Evolutionary conservation across 495 filamentous ascomycete genomes (phyloP).

Genomic region (Chaetomium cochliodes): DNA sequence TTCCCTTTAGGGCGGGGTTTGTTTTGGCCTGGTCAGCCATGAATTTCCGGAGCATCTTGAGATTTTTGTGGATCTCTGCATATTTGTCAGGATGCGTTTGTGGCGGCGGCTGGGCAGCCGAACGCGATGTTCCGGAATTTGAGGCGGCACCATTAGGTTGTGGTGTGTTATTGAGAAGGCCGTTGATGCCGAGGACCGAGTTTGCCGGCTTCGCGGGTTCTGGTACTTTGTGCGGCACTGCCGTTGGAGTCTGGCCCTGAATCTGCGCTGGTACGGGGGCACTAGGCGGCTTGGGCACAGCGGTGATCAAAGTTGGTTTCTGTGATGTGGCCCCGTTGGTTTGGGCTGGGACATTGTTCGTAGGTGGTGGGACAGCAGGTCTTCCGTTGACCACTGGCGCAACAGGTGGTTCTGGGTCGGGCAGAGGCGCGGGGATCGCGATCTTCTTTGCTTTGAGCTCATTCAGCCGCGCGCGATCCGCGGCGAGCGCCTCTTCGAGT

Average conservation of each 20-base stretch:
- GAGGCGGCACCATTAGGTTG: conserved; percentile 20
- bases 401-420: conserved; percentile 32
- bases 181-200: conserved; percentile 9
- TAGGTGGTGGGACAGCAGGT: background rate
- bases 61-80: conserved; percentile 63
- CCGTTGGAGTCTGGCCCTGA: conserved; percentile 3
- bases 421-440: conserved; percentile 42
- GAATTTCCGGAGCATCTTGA: conserved; percentile 68
- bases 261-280: conserved; percentile 6
- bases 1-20: conserved; percentile 53
- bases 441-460: conserved; percentile 45
- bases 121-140: background rate
- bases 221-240: background rate
- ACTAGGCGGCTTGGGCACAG: conserved; percentile 3
- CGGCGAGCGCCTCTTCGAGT: conserved; percentile 42
- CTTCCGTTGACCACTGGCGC: conserved; percentile 21
- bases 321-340: conserved; percentile 20
- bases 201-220: conserved; percentile 2
- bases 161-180: conserved; percentile 9
- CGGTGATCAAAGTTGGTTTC: background rate
- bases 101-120: background rate
- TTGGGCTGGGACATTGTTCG: conserved; percentile 2
- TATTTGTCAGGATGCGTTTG: conserved; percentile 49
- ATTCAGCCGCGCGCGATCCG: conserved; percentile 43
- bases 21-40: conserved; percentile 51